Percentiles rank a stretch among this genome's conserved stretches.
These are phyloP conservation scores for Schoenoplectus triqueter DNA, from an alignment of 202 grass and related monocot species.

Conservation along the genomic window DNA sequence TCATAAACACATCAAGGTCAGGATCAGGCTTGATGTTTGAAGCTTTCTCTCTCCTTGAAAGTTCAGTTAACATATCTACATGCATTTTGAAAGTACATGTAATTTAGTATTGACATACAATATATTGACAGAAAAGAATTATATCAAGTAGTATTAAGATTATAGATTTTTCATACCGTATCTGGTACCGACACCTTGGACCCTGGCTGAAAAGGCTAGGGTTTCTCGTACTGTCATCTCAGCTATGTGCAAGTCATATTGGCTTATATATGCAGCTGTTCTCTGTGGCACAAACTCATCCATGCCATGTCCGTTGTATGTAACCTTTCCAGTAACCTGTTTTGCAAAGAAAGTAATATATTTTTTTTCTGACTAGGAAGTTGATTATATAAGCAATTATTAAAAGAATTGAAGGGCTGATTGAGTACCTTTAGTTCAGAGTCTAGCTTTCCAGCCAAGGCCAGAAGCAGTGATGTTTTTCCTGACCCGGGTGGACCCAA, in stretches of 20 bases:
- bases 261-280: constrained; percentile 75
- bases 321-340: constrained; percentile 61
- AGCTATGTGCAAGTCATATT: constrained; percentile 72
- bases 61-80: constrained; percentile 70
- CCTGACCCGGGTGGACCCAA: constrained; percentile 66
- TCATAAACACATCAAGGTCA: constrained; percentile 81
- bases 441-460: constrained; percentile 64
- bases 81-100: background rate
- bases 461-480: constrained; percentile 66
- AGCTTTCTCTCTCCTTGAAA: constrained; percentile 73
- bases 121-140: constrained; percentile 4
- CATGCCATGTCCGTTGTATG: constrained; percentile 73
- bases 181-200: constrained; percentile 75
- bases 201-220: constrained; percentile 68
- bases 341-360: constrained; percentile 32
- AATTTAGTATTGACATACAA: constrained; percentile 17
- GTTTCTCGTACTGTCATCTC: constrained; percentile 88
- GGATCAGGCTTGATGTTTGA: constrained; percentile 72
- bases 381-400: constrained; percentile 8
- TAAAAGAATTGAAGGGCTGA: background rate
- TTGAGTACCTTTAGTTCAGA: constrained; percentile 55
- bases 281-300: constrained; percentile 67
- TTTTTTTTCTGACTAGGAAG: constrained; percentile 19
- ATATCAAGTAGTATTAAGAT: background rate
- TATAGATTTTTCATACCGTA: constrained; percentile 51